Conservation (phyloP, 2,329 filamentous ascomycete species). For the Didymellaceae sp. region DNA sequence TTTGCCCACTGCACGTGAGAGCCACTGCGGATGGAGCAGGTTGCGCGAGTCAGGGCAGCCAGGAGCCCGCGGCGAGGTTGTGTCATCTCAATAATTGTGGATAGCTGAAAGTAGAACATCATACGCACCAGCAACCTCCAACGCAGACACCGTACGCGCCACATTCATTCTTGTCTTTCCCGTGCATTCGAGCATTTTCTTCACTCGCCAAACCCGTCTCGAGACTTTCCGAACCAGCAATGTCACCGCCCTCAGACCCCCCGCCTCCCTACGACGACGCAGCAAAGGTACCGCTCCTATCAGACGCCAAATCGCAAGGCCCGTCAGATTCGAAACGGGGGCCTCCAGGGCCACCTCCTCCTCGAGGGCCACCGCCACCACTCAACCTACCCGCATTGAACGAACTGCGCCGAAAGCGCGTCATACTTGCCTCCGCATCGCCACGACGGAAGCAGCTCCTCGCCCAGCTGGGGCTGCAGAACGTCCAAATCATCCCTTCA, state of each 20-base stretch:
- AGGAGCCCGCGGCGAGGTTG: conserved; percentile 10
- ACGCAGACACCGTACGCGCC: not conserved
- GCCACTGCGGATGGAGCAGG: not conserved
- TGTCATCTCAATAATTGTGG: conserved; percentile 15
- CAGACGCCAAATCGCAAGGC: conserved; percentile 26
- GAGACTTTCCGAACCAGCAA: not conserved
- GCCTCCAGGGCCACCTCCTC: conserved; percentile 58
- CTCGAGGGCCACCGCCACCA: conserved; percentile 67
- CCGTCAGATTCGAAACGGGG: conserved; percentile 20
- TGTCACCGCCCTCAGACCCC: conserved; percentile 28
- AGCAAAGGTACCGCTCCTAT: conserved; percentile 29
- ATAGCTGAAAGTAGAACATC: conserved; percentile 11
- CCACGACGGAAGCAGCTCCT: conserved; percentile 84
- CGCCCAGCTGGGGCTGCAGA: conserved; percentile 78
- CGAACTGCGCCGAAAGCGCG: conserved; percentile 76
- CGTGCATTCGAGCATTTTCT: too few relatives aligned
- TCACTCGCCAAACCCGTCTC: too few relatives aligned
- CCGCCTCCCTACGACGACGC: conserved; percentile 53
- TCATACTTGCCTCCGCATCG: conserved; percentile 89
- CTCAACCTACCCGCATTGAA: conserved; percentile 81
- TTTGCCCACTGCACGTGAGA: too few relatives aligned
- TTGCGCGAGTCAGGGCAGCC: conserved; percentile 8
- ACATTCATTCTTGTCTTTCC: too few relatives aligned
- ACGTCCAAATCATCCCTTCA: conserved; percentile 85
- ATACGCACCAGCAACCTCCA: not conserved